phyloP scores from a whole-genome alignment of 352 stramenopile species.

The Phytophthora cactorum region DNA sequence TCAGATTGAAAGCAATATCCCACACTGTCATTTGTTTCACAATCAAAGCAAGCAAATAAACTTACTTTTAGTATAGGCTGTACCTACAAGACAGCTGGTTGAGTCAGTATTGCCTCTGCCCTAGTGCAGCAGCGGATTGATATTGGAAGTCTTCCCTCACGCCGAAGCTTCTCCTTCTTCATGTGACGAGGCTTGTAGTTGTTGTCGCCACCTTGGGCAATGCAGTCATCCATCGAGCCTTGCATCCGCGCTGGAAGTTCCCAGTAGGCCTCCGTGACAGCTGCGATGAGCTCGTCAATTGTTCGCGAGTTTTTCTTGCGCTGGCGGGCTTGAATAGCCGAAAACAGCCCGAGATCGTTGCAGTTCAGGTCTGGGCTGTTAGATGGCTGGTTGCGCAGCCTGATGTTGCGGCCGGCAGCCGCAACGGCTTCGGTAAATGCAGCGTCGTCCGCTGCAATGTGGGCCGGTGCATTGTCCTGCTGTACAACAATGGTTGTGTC shows the following conservation, averaged over 20 bases:
- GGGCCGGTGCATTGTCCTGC: too few relatives aligned
- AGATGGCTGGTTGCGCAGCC: too few relatives aligned
- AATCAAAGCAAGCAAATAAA: background rate
- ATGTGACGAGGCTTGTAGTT: background rate
- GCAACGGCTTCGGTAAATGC: too few relatives aligned
- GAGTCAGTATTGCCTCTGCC: too few relatives aligned
- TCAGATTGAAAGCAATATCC: background rate
- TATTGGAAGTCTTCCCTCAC: background rate
- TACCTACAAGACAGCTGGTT: background rate
- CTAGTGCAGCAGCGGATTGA: background rate
- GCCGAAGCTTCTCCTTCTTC: background rate
- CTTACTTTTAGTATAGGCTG: background rate
- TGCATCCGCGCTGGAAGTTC: background rate
- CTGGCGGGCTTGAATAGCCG: too few relatives aligned
- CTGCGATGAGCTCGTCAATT: background rate
- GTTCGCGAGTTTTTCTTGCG: background rate
- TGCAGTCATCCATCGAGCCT: background rate
- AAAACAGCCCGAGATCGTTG: too few relatives aligned
- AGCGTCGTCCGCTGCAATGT: too few relatives aligned
- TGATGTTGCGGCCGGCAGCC: too few relatives aligned
- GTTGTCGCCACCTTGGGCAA: background rate
- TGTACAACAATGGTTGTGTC: too few relatives aligned
- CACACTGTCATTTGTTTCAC: background rate
- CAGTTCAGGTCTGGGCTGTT: too few relatives aligned
- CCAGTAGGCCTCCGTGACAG: background rate